phyloP scores from a whole-genome alignment of 345 rosid genomes.

The thale cress (Arabidopsis thaliana) region TAIR10.1 NC_003076.8:2980001-2980500 shows the following conservation, averaged over 20 bases:
- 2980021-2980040: not conserved
- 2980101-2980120: conserved; percentile 27
- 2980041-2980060: not conserved
- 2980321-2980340: conserved; percentile 49
- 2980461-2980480: conserved; percentile 45
- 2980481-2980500: conserved; percentile 44
- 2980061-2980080: conserved; percentile 16
- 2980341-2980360: conserved; percentile 44
- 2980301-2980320: conserved; percentile 48
- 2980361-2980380: conserved; percentile 44
- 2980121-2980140: conserved; percentile 21
- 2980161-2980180: conserved; percentile 40
- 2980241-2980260: conserved; percentile 42
- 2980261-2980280: conserved; percentile 47
- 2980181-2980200: conserved; percentile 37
- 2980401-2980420: conserved; percentile 47
- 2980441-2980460: conserved; percentile 46
- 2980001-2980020: conserved; percentile 34
- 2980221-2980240: conserved; percentile 36
- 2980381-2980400: conserved; percentile 50
- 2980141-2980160: conserved; percentile 30
- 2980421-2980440: conserved; percentile 40
- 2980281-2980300: conserved; percentile 50
- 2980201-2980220: conserved; percentile 44
- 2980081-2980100: not conserved